Evolutionary conservation across 306 rosid species (phyloP).

Genomic region (Fragaria vesca): DNA sequence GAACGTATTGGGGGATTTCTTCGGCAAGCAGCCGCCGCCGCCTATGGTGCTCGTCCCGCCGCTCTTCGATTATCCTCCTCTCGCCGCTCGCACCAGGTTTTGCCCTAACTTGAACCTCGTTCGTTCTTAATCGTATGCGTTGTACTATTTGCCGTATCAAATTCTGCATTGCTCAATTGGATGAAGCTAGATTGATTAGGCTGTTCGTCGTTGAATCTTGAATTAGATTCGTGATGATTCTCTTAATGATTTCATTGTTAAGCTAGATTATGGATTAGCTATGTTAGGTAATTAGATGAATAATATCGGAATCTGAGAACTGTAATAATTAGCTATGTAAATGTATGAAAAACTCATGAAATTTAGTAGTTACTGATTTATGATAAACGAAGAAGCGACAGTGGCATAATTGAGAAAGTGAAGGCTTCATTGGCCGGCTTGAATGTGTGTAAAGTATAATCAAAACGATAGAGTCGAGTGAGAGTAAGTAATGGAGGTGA

Average conservation of each 20-base stretch:
- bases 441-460: neutral
- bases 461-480: neutral
- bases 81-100: constrained; percentile 85
- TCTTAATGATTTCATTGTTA: neutral
- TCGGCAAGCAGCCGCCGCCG: constrained; percentile 62
- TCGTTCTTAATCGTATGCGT: neutral
- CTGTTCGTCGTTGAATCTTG: neutral
- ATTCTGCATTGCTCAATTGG: neutral
- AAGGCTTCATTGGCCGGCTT: neutral
- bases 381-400: too few relatives aligned
- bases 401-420: neutral
- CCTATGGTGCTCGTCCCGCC: constrained; percentile 93
- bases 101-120: neutral
- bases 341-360: neutral
- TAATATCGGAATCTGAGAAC: neutral
- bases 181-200: neutral
- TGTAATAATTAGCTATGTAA: neutral
- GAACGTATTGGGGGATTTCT: constrained; percentile 50
- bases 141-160: neutral
- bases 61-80: constrained; percentile 91
- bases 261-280: neutral
- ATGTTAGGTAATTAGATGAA: neutral
- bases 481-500: neutral
- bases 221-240: neutral
- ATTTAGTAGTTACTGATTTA: too few relatives aligned